A percentile compares a stretch with the other conserved stretches of the same genome.
phyloP scores from a whole-genome alignment of 2,329 filamentous ascomycete genomes.

The Neopestalotiopsis clavispora region DNA sequence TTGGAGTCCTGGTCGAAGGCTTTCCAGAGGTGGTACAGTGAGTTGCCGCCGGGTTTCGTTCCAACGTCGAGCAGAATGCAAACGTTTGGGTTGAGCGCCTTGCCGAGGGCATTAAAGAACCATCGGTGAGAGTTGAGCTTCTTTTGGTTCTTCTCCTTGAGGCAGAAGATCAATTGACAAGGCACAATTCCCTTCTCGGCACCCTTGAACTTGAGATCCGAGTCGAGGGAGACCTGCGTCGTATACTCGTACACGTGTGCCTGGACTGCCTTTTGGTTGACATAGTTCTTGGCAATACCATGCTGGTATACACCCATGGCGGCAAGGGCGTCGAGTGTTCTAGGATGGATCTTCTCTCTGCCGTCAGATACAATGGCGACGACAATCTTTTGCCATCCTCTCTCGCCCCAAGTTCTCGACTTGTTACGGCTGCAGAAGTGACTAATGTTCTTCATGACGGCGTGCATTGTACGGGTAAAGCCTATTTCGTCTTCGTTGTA shows the following conservation, averaged over 20 bases:
- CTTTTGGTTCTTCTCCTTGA: constrained; percentile 97
- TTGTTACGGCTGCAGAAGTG: constrained; percentile 94
- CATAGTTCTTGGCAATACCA: constrained; percentile 97
- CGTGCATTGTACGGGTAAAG: constrained; percentile 93
- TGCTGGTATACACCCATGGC: constrained; percentile 98
- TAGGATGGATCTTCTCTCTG: constrained; percentile 83
- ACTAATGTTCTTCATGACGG: constrained; percentile 98
- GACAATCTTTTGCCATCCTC: constrained; percentile 99
- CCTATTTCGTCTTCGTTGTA: constrained; percentile 98
- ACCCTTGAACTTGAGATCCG: constrained; percentile 97
- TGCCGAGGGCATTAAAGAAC: constrained; percentile 99
- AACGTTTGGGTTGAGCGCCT: constrained; percentile 90
- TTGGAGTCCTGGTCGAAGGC: constrained; percentile 98
- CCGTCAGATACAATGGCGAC: constrained; percentile 97
- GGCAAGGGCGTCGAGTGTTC: constrained; percentile 91
- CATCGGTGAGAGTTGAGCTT: constrained; percentile 98
- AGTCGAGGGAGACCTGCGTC: constrained; percentile 93
- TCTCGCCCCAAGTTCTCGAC: constrained; percentile 97
- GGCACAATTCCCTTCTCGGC: constrained; percentile 99
- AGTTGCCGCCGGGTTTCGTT: constrained; percentile 85
- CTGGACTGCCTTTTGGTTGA: constrained; percentile 94
- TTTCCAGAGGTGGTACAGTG: constrained; percentile 98
- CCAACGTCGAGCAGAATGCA: constrained; percentile 97
- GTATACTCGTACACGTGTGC: constrained; percentile 99
- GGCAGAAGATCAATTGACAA: constrained; percentile 96